These are phyloP conservation scores for Aspergillus brunneoviolaceus DNA, from an alignment of 2,329 filamentous ascomycete species.

Conservation along the genomic window DNA sequence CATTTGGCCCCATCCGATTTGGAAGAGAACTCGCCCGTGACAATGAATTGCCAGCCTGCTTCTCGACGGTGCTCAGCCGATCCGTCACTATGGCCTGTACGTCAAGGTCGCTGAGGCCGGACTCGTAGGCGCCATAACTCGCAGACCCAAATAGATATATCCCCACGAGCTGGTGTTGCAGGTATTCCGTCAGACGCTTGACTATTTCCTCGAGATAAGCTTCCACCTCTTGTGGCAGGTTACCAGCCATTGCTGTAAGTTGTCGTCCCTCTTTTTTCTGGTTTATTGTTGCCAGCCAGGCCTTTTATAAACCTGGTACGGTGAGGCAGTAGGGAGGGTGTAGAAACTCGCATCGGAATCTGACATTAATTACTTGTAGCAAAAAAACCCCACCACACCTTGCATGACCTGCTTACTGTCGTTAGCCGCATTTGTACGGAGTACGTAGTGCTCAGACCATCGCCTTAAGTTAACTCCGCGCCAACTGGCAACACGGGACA, in stretches of 20 bases:
- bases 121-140: constrained; percentile 14
- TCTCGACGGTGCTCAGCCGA: constrained; percentile 7
- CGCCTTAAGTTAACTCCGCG: no score
- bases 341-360: no score
- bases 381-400: no score
- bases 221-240: constrained; percentile 8
- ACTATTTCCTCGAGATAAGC: constrained; percentile 4
- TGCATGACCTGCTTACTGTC: no score
- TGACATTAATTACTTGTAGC: no score
- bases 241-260: constrained; percentile 7
- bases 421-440: no score
- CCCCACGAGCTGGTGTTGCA: constrained; percentile 13
- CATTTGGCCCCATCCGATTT: constrained; percentile 17
- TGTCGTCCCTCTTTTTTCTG: not conserved
- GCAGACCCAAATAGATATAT: constrained; percentile 16
- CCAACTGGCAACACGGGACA: no score
- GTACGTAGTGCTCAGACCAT: no score
- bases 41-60: constrained; percentile 15
- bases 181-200: constrained; percentile 7
- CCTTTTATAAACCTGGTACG: no score
- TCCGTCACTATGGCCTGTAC: constrained; percentile 14
- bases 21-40: constrained; percentile 12
- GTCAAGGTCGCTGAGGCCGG: constrained; percentile 12
- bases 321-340: no score
- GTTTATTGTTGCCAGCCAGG: not conserved